A percentile compares a stretch with the other conserved stretches of the same genome.
Conservation (phyloP, 495 filamentous ascomycete genomes). For the Wilcoxina mikolae region DNA sequence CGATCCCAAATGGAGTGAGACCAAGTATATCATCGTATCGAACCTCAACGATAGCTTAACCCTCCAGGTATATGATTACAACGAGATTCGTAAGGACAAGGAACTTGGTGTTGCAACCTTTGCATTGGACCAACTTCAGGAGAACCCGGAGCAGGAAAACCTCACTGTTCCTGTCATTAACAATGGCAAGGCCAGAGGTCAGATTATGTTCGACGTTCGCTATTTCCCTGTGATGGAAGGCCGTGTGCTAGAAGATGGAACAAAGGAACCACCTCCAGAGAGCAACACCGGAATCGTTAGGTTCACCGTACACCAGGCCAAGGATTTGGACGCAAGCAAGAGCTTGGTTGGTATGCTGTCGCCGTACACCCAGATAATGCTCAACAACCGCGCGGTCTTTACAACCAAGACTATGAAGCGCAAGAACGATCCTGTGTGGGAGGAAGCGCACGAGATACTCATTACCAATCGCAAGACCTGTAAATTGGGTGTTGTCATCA, state of each 20-base stretch:
- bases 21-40: constrained; percentile 82
- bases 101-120: constrained; percentile 80
- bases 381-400: constrained; percentile 82
- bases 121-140: constrained; percentile 63
- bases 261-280: constrained; percentile 63
- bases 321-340: constrained; percentile 84
- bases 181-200: constrained; percentile 71
- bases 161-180: constrained; percentile 65
- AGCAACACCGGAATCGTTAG: constrained; percentile 82
- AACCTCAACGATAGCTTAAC: constrained; percentile 76
- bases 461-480: constrained; percentile 84
- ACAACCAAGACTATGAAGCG: constrained; percentile 79
- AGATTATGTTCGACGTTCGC: constrained; percentile 64
- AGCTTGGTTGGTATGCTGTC: constrained; percentile 77
- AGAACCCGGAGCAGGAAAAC: constrained; percentile 64
- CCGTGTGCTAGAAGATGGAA: constrained; percentile 57
- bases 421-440: constrained; percentile 91
- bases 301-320: constrained; percentile 87
- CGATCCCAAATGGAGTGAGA: constrained; percentile 91
- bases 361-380: constrained; percentile 71
- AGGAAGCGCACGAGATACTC: constrained; percentile 77
- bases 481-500: constrained; percentile 78
- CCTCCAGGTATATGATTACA: constrained; percentile 76
- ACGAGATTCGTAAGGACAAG: constrained; percentile 91
- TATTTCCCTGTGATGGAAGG: constrained; percentile 89